Evolutionary conservation across 2,329 filamentous ascomycete species (phyloP), one percentile per base, ranked within the genome.

Genomic region (Aspergillus ibericus): DNA sequence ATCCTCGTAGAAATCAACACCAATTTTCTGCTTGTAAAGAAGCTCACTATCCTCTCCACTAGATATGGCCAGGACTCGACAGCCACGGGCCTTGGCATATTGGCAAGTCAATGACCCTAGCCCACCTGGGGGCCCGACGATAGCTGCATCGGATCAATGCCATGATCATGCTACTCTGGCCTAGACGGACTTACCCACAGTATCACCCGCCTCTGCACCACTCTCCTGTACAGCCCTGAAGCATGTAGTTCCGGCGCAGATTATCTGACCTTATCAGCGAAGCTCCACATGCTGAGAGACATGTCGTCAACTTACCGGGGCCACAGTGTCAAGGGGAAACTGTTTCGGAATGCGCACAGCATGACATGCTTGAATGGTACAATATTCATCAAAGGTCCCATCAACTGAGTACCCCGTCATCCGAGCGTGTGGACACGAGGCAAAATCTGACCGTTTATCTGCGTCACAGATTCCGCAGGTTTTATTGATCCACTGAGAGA

Each of bases 221-320:
- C 46, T 56, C 3, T 56, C 47, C 12, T 52, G 25, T 18, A 56
- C 54, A n/a, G 54, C 47, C 20, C 48, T 56, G 36, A 42, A 56
- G n/a, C 46, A 42, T 13, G 47, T 51, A 7, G 48, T 40, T 4
- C 54, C 54, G 1, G 46, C 47, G 12, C 54, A 56, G 9, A 56
- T 40, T 12, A 56, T 16, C 52, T 55, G 9, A 34, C 6, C 16
- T 15, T 18, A 15, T 53, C n/a, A 47, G 12, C 32, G 3, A 36
- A 12, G 20, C 9, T 13, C 3, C 10, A 20, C 10, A 18, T 18
- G 7, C 5, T 13, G 16, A 20, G 3, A 22, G 10, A 10, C 3
- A n/a, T 22, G 16, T 2, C 4, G 12, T 29, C 9, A 20, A 4
- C 42, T 6, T 55, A 55, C 38, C n/a, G 54, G 54, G 4, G 54